phyloP scores from a whole-genome alignment of 331 rosid species.

The Ulmus americana region DNA sequence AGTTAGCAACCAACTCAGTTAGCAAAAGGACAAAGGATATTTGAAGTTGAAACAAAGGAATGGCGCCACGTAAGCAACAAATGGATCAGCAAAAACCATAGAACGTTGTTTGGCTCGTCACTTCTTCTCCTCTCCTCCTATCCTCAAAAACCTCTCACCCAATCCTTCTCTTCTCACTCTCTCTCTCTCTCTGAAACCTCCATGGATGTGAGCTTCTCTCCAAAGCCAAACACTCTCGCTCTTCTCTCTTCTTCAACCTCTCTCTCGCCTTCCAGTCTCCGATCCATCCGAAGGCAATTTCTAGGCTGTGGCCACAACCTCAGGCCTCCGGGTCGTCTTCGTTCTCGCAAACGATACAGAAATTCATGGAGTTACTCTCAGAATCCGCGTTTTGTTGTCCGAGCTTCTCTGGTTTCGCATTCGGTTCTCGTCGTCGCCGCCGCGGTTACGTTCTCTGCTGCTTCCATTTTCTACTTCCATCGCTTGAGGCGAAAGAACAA shows the following conservation, averaged over 20 bases:
- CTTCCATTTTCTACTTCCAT: constrained; percentile 46
- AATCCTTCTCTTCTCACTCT: neutral
- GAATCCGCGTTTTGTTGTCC: constrained; percentile 48
- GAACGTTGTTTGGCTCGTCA: constrained; percentile 11
- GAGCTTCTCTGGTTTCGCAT: constrained; percentile 51
- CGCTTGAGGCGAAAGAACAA: constrained; percentile 39
- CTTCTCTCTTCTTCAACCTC: constrained; percentile 29
- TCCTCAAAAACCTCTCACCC: constrained; percentile 12
- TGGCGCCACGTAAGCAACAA: constrained; percentile 46
- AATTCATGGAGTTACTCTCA: constrained; percentile 24
- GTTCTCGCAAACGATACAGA: constrained; percentile 24
- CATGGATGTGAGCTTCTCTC: constrained; percentile 52
- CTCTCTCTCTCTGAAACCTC: constrained; percentile 20
- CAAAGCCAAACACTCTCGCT: constrained; percentile 37
- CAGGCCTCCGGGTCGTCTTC: constrained; percentile 39
- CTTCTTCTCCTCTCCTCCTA: constrained; percentile 1
- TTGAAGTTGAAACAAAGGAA: constrained; percentile 29
- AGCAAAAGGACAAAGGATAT: neutral
- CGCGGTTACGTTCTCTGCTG: constrained; percentile 58
- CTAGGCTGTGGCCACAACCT: constrained; percentile 52
- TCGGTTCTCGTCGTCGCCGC: constrained; percentile 48
- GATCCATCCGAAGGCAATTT: constrained; percentile 40
- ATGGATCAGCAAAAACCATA: constrained; percentile 37
- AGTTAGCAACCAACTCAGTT: neutral
- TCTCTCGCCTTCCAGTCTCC: constrained; percentile 31